Percentiles rank a stretch among this genome's conserved stretches.
These are phyloP conservation scores for Simmondsia chinensis DNA, from an alignment of 148 eudicot genomes.

Conservation along the genomic window DNA sequence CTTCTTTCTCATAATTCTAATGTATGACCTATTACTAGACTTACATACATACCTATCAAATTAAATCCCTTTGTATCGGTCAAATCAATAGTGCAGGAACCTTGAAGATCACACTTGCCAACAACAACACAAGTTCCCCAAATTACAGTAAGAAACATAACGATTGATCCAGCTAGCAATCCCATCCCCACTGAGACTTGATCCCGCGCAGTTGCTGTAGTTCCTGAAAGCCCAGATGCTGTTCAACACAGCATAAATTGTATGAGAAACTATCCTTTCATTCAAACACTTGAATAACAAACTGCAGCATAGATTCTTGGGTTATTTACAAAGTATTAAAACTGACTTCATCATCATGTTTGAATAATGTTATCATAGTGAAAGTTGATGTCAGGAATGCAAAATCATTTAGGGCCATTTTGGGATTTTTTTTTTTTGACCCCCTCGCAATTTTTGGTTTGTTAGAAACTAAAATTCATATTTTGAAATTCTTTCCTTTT, in stretches of 20 bases:
- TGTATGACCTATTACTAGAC: not conserved
- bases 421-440: no score
- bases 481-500: no score
- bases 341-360: not conserved
- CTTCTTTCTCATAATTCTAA: no score
- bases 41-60: conserved; percentile 35
- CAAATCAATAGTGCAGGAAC: conserved; percentile 37
- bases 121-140: conserved; percentile 83
- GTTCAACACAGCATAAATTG: conserved; percentile 1
- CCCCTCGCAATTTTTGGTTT: no score
- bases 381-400: not conserved
- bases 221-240: conserved; percentile 94
- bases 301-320: no score
- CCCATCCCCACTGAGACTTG: conserved; percentile 99
- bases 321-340: no score
- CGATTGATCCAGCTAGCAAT: conserved; percentile 85
- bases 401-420: no score
- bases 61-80: conserved; percentile 52
- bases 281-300: not conserved
- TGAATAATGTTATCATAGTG: not conserved
- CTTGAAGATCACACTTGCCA: conserved; percentile 75
- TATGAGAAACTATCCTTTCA: not conserved
- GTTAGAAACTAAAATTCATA: no score
- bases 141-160: conserved; percentile 75
- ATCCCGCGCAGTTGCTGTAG: conserved; percentile 53